Percentiles rank a stretch among this genome's conserved stretches.
These are phyloP conservation scores for Sordariomycetes sp. DNA, from an alignment of 2,329 filamentous ascomycete genomes.

Conservation along the genomic window DNA sequence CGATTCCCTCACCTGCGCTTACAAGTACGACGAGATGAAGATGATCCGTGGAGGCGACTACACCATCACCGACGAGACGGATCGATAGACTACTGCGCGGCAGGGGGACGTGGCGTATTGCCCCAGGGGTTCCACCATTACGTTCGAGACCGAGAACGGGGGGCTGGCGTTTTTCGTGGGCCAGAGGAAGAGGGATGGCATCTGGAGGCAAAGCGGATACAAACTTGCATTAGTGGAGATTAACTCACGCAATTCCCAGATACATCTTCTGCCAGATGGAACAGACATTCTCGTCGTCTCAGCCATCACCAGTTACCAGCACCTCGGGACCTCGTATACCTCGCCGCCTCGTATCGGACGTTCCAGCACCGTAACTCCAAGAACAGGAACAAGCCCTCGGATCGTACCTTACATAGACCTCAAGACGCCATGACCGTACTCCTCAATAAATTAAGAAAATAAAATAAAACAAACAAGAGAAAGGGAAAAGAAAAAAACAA, in stretches of 20 bases:
- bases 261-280: neutral
- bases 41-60: conserved; percentile 57
- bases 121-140: conserved; percentile 33
- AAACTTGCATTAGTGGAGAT: neutral
- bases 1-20: conserved; percentile 53
- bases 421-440: no score
- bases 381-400: no score
- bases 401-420: no score
- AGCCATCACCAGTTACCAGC: no score
- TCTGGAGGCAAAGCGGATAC: conserved; percentile 8
- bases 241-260: neutral
- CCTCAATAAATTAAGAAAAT: no score
- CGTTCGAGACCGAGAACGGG: conserved; percentile 47
- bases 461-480: neutral
- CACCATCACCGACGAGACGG: conserved; percentile 28
- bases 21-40: conserved; percentile 63
- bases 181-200: conserved; percentile 20
- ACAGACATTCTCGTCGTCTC: no score
- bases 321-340: no score
- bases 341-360: no score
- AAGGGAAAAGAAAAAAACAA: neutral
- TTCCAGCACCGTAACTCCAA: no score
- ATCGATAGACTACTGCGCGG: neutral
- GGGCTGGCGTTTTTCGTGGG: conserved; percentile 46
- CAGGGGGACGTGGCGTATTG: neutral